These are phyloP conservation scores for Lobosporangium transversale DNA, from an alignment of 192 early-diverging fungal genomes.

Conservation along the genomic window DNA sequence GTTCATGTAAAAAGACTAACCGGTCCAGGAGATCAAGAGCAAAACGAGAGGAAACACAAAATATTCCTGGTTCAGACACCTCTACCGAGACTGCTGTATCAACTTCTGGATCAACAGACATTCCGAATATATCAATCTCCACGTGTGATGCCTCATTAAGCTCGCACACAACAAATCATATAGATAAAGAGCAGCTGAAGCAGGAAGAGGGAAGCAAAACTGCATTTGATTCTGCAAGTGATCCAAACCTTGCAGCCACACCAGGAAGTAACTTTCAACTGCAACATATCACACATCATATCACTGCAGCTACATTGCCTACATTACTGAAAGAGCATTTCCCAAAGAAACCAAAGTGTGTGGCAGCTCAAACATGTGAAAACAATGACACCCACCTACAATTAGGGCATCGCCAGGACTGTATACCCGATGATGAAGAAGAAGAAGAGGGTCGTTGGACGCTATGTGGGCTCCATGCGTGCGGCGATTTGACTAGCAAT, in stretches of 20 bases:
- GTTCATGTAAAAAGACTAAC: constrained; percentile 12
- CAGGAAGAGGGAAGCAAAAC: not conserved
- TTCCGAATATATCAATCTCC: too few species aligned
- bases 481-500: constrained; percentile 82
- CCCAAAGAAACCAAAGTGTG: constrained; percentile 23
- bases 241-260: constrained; percentile 26
- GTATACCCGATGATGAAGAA: not conserved
- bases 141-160: too few species aligned
- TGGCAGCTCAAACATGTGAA: not conserved
- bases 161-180: too few species aligned
- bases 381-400: too few species aligned
- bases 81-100: not conserved
- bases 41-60: constrained; percentile 16
- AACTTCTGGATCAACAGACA: not conserved
- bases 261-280: constrained; percentile 49
- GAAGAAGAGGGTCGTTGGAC: constrained; percentile 62
- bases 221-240: constrained; percentile 17
- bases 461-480: constrained; percentile 85
- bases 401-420: too few species aligned
- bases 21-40: constrained; percentile 8
- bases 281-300: constrained; percentile 59
- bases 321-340: constrained; percentile 54
- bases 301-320: constrained; percentile 55
- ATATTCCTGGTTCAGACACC: constrained; percentile 26
- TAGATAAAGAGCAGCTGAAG: too few species aligned